phyloP scores from a whole-genome alignment of 306 rosid species.

The Leucaena leucocephala region DNA sequence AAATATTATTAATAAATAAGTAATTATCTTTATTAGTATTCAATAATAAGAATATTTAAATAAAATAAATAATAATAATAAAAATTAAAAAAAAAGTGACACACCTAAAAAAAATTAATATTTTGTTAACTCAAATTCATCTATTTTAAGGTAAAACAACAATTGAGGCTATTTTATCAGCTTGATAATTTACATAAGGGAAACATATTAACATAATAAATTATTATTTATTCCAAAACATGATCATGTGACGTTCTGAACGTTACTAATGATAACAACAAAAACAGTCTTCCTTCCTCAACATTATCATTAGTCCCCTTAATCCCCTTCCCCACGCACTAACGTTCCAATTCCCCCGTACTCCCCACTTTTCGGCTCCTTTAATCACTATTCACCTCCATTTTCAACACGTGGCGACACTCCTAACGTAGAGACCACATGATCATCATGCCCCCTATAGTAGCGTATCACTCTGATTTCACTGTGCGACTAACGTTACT shows the following conservation, averaged over 20 bases:
- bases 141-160: too few relatives aligned
- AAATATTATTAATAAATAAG: too few relatives aligned
- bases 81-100: too few relatives aligned
- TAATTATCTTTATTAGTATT: too few relatives aligned
- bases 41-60: too few relatives aligned
- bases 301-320: neutral
- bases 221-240: neutral
- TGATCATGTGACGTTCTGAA: constrained; percentile 4
- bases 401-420: constrained; percentile 4
- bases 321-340: neutral
- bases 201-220: too few relatives aligned
- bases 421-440: neutral
- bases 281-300: neutral
- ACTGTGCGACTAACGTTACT: neutral
- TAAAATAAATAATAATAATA: too few relatives aligned
- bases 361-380: neutral
- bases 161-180: too few relatives aligned
- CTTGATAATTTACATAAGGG: too few relatives aligned
- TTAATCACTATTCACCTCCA: neutral
- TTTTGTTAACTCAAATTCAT: too few relatives aligned
- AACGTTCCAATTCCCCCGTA: constrained; percentile 14
- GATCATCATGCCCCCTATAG: neutral
- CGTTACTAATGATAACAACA: constrained; percentile 16
- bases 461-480: neutral
- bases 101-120: too few relatives aligned